Conservation (phyloP, 2,329 filamentous ascomycete species). For the Colletotrichum simmondsii region DNA sequence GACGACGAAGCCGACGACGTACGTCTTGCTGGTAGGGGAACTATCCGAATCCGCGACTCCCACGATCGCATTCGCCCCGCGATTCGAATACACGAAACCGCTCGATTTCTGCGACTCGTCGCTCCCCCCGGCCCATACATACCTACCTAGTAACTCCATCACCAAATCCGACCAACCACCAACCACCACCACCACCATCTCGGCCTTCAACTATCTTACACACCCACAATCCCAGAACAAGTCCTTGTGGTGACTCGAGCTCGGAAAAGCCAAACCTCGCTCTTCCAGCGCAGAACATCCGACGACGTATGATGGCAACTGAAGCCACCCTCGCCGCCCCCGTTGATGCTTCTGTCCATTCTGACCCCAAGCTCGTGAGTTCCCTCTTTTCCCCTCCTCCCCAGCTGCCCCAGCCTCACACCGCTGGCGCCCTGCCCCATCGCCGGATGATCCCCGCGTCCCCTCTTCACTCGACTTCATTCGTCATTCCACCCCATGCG, state of each 20-base stretch:
- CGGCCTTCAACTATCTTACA: background rate
- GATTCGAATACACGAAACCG: slow-evolving; percentile 37
- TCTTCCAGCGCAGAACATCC: slow-evolving; percentile 37
- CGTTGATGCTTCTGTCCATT: slow-evolving; percentile 64
- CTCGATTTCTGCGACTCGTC: slow-evolving; percentile 32
- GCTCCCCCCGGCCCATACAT: background rate
- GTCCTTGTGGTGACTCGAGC: slow-evolving; percentile 35
- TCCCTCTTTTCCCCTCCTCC: slow-evolving; percentile 4
- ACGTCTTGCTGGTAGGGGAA: slow-evolving; percentile 27
- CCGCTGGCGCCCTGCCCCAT: slow-evolving; percentile 21
- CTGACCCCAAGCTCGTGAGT: slow-evolving; percentile 59
- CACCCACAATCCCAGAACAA: background rate
- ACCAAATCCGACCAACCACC: slow-evolving; percentile 12
- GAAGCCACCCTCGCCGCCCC: slow-evolving; percentile 65
- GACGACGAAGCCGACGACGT: background rate
- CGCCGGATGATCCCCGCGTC: slow-evolving; percentile 4
- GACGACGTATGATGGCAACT: slow-evolving; percentile 73
- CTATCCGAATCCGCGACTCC: background rate
- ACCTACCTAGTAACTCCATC: background rate
- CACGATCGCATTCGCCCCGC: slow-evolving; percentile 40
- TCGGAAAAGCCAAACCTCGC: slow-evolving; percentile 43
- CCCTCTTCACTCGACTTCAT: background rate
- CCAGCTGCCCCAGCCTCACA: background rate
- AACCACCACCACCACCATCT: slow-evolving; percentile 3
- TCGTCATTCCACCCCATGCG: slow-evolving; percentile 1